These are phyloP conservation scores for Ochetophila trinervis DNA, from an alignment of 306 rosid species.

Conservation along the genomic window DNA sequence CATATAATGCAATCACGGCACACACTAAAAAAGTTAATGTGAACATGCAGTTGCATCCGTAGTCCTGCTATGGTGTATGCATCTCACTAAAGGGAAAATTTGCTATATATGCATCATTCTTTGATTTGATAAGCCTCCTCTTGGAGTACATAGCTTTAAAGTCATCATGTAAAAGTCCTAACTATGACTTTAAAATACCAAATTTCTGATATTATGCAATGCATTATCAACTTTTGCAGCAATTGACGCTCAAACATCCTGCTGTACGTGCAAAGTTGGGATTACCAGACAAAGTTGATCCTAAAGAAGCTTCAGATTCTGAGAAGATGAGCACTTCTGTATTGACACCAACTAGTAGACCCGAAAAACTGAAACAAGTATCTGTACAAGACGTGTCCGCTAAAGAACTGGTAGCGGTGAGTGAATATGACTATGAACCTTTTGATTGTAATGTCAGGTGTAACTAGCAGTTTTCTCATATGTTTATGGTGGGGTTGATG, in stretches of 20 bases:
- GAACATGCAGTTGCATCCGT: too few relatives aligned
- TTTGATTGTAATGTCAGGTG: constrained; percentile 1
- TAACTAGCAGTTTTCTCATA: constrained; percentile 13
- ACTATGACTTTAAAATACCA: not conserved
- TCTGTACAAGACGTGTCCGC: constrained; percentile 59
- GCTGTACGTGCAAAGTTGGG: constrained; percentile 64
- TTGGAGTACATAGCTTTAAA: not conserved
- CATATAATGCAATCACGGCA: too few relatives aligned
- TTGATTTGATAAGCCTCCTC: too few relatives aligned
- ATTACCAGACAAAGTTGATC: constrained; percentile 39
- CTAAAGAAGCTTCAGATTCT: constrained; percentile 25
- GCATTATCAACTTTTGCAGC: constrained; percentile 50
- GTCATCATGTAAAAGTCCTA: not conserved
- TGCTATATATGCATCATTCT: too few relatives aligned
- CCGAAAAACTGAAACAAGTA: constrained; percentile 45
- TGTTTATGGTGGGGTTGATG: constrained; percentile 29
- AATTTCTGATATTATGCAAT: constrained; percentile 3
- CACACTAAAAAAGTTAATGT: too few relatives aligned
- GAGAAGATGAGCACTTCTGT: constrained; percentile 33
- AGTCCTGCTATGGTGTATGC: too few relatives aligned
- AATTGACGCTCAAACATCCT: constrained; percentile 60
- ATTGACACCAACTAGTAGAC: constrained; percentile 37
- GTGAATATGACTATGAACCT: constrained; percentile 36
- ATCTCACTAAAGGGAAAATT: too few relatives aligned
- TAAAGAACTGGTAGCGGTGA: constrained; percentile 58